These are phyloP conservation scores for Pythium aristosporum DNA, from an alignment of 352 stramenopile species.

Conservation along the genomic window DNA sequence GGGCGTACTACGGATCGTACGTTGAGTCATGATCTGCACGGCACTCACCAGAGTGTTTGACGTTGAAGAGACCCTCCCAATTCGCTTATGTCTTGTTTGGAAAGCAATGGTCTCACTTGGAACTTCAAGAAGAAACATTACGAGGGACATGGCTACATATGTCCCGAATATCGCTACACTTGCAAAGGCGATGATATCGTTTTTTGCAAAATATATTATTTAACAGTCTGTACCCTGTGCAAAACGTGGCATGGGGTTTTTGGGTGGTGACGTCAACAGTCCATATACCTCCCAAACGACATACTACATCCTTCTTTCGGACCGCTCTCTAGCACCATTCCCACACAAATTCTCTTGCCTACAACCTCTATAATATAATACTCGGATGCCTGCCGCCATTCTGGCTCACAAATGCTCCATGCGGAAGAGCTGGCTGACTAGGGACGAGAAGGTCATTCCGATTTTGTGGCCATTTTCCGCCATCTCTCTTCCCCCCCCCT, in stretches of 20 bases:
- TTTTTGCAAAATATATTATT: not conserved
- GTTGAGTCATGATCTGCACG: no score
- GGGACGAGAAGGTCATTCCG: no score
- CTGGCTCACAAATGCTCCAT: no score
- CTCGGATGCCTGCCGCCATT: no score
- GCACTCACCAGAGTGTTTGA: no score
- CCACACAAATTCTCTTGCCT: not conserved
- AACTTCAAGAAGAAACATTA: no score
- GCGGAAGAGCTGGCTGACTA: no score
- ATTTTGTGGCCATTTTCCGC: not conserved
- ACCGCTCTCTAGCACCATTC: not conserved
- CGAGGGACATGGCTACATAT: not conserved
- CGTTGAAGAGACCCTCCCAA: no score
- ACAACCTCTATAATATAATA: not conserved
- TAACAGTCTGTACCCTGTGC: slow-evolving; percentile 5
- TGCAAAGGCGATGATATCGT: not conserved
- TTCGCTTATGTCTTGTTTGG: no score
- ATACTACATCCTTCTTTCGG: not conserved
- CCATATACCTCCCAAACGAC: not conserved
- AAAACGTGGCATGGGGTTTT: slow-evolving; percentile 3
- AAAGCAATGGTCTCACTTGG: no score
- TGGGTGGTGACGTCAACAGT: slow-evolving; percentile 22
- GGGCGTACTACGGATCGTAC: no score
- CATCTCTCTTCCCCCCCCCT: not conserved
- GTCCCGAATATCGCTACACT: not conserved